Evolutionary conservation across 805 yeast species (phyloP), one percentile per base, ranked within the genome.

Genomic region (Yarrowia alimentaria): DNA sequence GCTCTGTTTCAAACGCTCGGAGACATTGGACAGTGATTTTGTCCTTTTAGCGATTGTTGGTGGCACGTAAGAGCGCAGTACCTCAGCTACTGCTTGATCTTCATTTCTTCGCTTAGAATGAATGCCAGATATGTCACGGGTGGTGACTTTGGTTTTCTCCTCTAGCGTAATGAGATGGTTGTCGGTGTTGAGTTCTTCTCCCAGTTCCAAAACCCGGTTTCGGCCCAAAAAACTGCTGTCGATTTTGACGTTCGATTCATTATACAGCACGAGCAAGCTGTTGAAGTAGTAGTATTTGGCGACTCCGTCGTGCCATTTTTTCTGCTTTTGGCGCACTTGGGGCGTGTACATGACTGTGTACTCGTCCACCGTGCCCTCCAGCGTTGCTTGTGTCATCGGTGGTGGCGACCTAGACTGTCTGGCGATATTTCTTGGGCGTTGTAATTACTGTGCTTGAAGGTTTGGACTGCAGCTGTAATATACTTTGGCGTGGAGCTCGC

Each of bases 271-370:
- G 11, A 62, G 57, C n/a, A 64, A 57, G 18, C 49, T 45, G 50
- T 60, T 58, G 51, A 57, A 54, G 4, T 35, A 25, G 43, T 60
- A 57, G 35, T 63, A 56, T 16, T 55, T 58, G 20, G 65, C 53
- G 7, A 32, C 50, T 1, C 72, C 72, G 40, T 68, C 72, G 52
- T 63, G 56, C 72, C 72, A 68, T 37, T 54, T 55, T 51, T 68
- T 68, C 26, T 56, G 58, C 53, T 68, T 68, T 56, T 68, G 70
- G 9, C 59, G 57, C 24, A 66, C 40, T 20, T 67, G 61, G 1
- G 65, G 51, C 10, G 72, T 64, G 62, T 63, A 68, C 45, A 68
- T 51, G 3, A 59, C 68, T 26, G 58, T 59, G 43, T 53, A 64
- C 12, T 57, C 57, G 47, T 54, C 56, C 25, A 60, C 56, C 6